These are phyloP conservation scores for Drosera spatulata DNA, from an alignment of 179 eudicot genomes.

Conservation along the genomic window DNA sequence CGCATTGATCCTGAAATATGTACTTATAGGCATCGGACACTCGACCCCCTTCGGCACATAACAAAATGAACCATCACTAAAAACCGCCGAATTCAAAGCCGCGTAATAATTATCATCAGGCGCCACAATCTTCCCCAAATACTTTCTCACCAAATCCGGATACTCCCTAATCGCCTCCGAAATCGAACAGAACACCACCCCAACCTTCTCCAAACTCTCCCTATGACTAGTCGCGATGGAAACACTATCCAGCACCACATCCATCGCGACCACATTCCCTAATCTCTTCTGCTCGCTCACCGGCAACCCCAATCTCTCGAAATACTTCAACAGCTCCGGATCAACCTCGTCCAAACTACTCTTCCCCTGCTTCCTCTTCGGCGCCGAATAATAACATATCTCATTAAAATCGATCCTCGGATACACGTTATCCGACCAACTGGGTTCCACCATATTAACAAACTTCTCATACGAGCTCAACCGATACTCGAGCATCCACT, in stretches of 20 bases:
- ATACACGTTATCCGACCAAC: constrained; percentile 89
- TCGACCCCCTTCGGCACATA: constrained; percentile 68
- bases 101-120: constrained; percentile 84
- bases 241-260: constrained; percentile 93
- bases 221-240: constrained; percentile 92
- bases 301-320: constrained; percentile 72
- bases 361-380: constrained; percentile 73
- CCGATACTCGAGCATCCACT: constrained; percentile 93
- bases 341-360: constrained; percentile 91
- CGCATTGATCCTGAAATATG: constrained; percentile 90
- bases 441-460: constrained; percentile 64
- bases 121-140: constrained; percentile 76
- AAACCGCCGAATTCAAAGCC: constrained; percentile 85
- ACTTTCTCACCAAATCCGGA: constrained; percentile 69
- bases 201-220: constrained; percentile 58
- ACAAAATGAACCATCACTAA: constrained; percentile 95
- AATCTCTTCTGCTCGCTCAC: constrained; percentile 64
- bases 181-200: constrained; percentile 92
- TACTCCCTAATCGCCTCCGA: constrained; percentile 82
- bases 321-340: constrained; percentile 78
- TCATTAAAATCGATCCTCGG: constrained; percentile 59
- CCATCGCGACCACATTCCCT: constrained; percentile 74
- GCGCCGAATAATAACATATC: constrained; percentile 77
- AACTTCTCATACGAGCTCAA: constrained; percentile 61
- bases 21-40: constrained; percentile 98